These are phyloP conservation scores for Lactarius evosmus DNA, from an alignment of 768 basidiomycete species.

Conservation along the genomic window DNA sequence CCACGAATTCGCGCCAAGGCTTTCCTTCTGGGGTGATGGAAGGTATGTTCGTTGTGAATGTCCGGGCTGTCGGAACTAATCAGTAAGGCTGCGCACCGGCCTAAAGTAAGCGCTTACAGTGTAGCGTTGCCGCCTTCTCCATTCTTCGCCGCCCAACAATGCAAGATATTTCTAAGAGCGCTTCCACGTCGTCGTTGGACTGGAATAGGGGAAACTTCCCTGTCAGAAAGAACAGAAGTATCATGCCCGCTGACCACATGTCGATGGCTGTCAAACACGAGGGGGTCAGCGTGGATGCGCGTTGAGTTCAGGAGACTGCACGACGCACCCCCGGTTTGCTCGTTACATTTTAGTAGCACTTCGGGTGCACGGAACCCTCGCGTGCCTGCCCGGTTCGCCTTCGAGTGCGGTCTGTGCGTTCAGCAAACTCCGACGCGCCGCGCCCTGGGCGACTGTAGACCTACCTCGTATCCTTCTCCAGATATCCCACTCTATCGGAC, in stretches of 20 bases:
- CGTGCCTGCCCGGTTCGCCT: conserved; percentile 96
- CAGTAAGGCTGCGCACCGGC: conserved; percentile 1
- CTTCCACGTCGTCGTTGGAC: conserved; percentile 91
- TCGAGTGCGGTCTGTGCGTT: conserved; percentile 62
- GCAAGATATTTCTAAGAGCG: conserved; percentile 88
- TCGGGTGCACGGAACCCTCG: conserved; percentile 97
- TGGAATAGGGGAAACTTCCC: conserved; percentile 94
- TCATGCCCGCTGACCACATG: conserved; percentile 92
- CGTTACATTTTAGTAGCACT: conserved; percentile 89
- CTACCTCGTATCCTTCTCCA: conserved; percentile 70
- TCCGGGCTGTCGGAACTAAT: conserved; percentile 58
- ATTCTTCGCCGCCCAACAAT: conserved; percentile 81
- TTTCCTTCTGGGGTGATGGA: conserved; percentile 63
- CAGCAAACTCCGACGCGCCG: background rate
- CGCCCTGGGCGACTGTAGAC: conserved; percentile 15
- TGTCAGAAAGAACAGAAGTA: conserved; percentile 87
- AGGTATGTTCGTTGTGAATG: conserved; percentile 88
- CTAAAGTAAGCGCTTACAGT: conserved; percentile 52
- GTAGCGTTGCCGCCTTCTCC: conserved; percentile 82
- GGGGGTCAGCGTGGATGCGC: conserved; percentile 17
- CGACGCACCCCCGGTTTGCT: conserved; percentile 82
- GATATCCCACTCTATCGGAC: conserved; percentile 75
- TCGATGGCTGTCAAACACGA: conserved; percentile 71
- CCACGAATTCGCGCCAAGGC: conserved; percentile 71
- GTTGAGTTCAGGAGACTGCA: background rate